Percentiles rank a stretch among this genome's conserved stretches.
Conservation (phyloP, 1,284 basidiomycete species). For the Trametes sp. region DNA sequence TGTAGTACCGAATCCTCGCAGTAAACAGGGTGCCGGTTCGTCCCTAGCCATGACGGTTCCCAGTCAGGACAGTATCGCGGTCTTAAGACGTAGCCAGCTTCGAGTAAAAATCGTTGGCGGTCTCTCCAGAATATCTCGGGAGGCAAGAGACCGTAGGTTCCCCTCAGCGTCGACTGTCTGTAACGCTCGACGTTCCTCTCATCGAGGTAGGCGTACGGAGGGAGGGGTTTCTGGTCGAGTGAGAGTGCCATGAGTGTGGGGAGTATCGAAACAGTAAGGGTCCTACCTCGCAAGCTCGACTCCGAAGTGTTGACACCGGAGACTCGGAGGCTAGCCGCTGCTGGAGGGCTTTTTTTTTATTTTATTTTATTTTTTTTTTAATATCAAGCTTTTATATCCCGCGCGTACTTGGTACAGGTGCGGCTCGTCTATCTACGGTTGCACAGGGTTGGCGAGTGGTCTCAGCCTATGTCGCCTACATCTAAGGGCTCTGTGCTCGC, state of each 20-base stretch:
- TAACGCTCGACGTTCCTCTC: neutral
- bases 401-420: slow-evolving; percentile 1
- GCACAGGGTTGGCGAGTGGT: neutral
- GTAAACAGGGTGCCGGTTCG: slow-evolving; percentile 9
- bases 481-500: slow-evolving; percentile 8
- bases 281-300: too few relatives aligned
- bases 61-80: slow-evolving; percentile 14
- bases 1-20: slow-evolving; percentile 21
- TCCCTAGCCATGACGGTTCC: slow-evolving; percentile 20
- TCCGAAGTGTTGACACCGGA: too few relatives aligned
- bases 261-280: too few relatives aligned
- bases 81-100: slow-evolving; percentile 12
- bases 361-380: neutral
- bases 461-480: slow-evolving; percentile 1
- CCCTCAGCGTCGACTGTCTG: neutral
- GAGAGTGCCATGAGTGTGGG: too few relatives aligned
- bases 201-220: slow-evolving; percentile 8
- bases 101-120: slow-evolving; percentile 5
- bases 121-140: slow-evolving; percentile 14
- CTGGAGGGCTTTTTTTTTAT: too few relatives aligned
- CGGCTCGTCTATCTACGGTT: neutral
- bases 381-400: neutral
- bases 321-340: too few relatives aligned
- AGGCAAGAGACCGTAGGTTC: slow-evolving; percentile 5
- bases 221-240: neutral